A percentile compares a stretch with the other conserved stretches of the same genome.
Conservation (phyloP, 176 grass and related monocot genomes). For the Miscanthus lutarioriparius region DNA sequence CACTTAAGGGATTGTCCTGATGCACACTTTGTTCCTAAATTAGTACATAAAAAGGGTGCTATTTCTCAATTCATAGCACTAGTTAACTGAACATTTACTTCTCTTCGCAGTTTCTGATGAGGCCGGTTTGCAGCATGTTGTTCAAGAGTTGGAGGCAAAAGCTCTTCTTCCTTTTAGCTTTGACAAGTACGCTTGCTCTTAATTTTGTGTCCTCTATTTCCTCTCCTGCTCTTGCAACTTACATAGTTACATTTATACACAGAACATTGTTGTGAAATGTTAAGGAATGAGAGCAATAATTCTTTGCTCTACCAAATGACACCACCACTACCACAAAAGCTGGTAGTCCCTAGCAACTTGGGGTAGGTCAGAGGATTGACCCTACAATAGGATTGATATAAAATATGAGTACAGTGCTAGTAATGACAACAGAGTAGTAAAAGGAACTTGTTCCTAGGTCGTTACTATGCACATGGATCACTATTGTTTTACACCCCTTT, state of each 20-base stretch:
- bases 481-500: neutral
- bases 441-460: neutral
- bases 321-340: neutral
- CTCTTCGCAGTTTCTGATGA: slow-evolving; percentile 76
- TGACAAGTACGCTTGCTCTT: slow-evolving; percentile 61
- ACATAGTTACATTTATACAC: neutral
- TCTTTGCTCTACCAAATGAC: slow-evolving; percentile 11
- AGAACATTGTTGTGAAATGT: neutral
- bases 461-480: neutral
- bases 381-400: neutral
- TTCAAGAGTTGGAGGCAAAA: slow-evolving; percentile 90
- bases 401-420: neutral
- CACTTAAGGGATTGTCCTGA: neutral
- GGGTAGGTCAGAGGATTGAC: neutral
- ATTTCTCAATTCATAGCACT: neutral
- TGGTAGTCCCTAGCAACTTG: neutral
- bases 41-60: neutral
- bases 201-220: slow-evolving; percentile 21
- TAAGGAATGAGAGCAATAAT: neutral
- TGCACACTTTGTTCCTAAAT: neutral
- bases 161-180: slow-evolving; percentile 64
- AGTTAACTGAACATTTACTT: slow-evolving; percentile 22
- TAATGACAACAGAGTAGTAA: neutral
- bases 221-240: neutral
- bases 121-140: slow-evolving; percentile 76